phyloP scores from a whole-genome alignment of 176 grass and related monocot genomes.

The Carex pumila region DNA sequence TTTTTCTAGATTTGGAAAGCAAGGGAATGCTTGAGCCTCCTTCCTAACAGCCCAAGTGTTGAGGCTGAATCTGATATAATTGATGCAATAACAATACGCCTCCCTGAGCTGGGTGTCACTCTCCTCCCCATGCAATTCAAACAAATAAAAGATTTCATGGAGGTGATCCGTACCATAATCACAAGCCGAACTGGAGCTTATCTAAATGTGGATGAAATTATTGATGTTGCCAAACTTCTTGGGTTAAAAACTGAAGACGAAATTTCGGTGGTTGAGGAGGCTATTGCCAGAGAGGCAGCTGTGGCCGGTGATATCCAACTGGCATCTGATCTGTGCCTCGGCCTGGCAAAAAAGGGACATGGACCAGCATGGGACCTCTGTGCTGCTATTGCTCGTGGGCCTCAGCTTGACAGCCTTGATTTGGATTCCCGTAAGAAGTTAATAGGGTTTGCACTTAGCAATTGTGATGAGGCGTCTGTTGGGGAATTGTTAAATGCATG shows the following conservation, averaged over 20 bases:
- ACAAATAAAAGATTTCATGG: slow-evolving; percentile 85
- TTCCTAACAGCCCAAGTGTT: slow-evolving; percentile 68
- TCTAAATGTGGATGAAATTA: slow-evolving; percentile 89
- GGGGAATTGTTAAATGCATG: slow-evolving; percentile 86
- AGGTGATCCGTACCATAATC: slow-evolving; percentile 74
- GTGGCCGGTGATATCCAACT: slow-evolving; percentile 79
- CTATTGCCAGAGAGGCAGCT: slow-evolving; percentile 87
- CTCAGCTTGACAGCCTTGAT: slow-evolving; percentile 76
- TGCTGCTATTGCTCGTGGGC: slow-evolving; percentile 77
- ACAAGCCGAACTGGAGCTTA: slow-evolving; percentile 77
- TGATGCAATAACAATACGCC: slow-evolving; percentile 82
- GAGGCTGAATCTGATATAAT: slow-evolving; percentile 92
- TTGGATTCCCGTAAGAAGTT: slow-evolving; percentile 55
- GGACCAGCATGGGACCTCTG: slow-evolving; percentile 83
- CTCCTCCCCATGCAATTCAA: slow-evolving; percentile 92
- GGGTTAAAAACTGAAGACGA: slow-evolving; percentile 79
- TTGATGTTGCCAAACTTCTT: slow-evolving; percentile 80
- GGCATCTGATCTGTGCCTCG: slow-evolving; percentile 86
- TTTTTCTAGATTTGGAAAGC: slow-evolving; percentile 94
- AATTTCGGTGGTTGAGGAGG: slow-evolving; percentile 75
- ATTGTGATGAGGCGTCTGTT: slow-evolving; percentile 79
- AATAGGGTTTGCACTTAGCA: slow-evolving; percentile 71
- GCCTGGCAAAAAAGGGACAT: slow-evolving; percentile 60
- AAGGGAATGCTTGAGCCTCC: slow-evolving; percentile 84
- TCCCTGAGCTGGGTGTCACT: slow-evolving; percentile 84